A percentile compares a stretch with the other conserved stretches of the same genome.
phyloP scores from a whole-genome alignment of 768 basidiomycete genomes.

The Lactarius quietus region DNA sequence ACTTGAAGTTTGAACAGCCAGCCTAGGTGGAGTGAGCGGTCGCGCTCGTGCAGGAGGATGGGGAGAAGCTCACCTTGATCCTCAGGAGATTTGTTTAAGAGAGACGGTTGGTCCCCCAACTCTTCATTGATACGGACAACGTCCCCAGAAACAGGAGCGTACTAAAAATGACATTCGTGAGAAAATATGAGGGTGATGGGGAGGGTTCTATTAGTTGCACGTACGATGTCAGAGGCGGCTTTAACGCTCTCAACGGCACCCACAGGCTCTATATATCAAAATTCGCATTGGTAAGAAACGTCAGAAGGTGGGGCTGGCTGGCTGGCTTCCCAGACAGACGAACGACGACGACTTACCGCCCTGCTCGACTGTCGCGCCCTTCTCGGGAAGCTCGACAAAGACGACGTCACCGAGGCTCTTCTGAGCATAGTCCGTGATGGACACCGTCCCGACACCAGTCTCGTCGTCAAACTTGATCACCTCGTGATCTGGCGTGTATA shows the following conservation, averaged over 20 bases:
- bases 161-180: slow-evolving; percentile 45
- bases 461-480: slow-evolving; percentile 72
- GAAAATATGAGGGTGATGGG: neutral
- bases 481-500: slow-evolving; percentile 88
- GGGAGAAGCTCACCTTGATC: slow-evolving; percentile 56
- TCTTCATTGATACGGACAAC: slow-evolving; percentile 75
- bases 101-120: slow-evolving; percentile 62
- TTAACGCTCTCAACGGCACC: slow-evolving; percentile 97
- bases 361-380: slow-evolving; percentile 58
- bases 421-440: slow-evolving; percentile 92
- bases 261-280: slow-evolving; percentile 51
- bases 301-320: neutral
- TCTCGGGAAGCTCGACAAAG: slow-evolving; percentile 83
- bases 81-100: slow-evolving; percentile 88
- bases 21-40: slow-evolving; percentile 45
- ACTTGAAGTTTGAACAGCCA: slow-evolving; percentile 96
- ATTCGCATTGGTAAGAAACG: neutral
- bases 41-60: neutral
- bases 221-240: slow-evolving; percentile 90
- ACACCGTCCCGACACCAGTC: slow-evolving; percentile 73
- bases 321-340: neutral
- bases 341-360: slow-evolving; percentile 57
- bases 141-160: slow-evolving; percentile 87
- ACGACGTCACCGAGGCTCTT: slow-evolving; percentile 92
- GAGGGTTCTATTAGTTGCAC: slow-evolving; percentile 26